Evolutionary conservation across 139 green algal genomes (phyloP).

Genomic region (Chlamydomonas applanata): DNA sequence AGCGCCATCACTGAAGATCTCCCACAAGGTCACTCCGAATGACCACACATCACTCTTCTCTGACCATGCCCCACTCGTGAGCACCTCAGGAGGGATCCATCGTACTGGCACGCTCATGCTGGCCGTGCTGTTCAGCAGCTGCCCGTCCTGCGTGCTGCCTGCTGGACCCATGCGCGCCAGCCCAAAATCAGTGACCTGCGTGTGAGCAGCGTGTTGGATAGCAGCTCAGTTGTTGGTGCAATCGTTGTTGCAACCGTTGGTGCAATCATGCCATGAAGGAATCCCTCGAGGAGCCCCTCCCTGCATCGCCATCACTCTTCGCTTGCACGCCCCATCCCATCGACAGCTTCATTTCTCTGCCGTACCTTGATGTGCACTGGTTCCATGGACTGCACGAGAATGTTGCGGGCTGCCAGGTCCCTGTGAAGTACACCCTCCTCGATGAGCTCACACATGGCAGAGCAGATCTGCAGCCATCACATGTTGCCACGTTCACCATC

Average conservation of each 20-base stretch:
- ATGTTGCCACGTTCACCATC: no score
- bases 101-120: slow-evolving; percentile 39
- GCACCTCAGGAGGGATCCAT: slow-evolving; percentile 52
- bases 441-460: slow-evolving; percentile 49
- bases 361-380: slow-evolving; percentile 58
- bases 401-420: slow-evolving; percentile 55
- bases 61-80: slow-evolving; percentile 29
- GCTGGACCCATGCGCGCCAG: slow-evolving; percentile 17
- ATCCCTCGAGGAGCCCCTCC: no score
- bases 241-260: not conserved
- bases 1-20: slow-evolving; percentile 53
- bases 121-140: not conserved
- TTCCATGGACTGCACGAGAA: slow-evolving; percentile 50
- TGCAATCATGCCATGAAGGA: no score
- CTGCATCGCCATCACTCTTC: no score
- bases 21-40: slow-evolving; percentile 57
- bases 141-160: not conserved
- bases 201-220: not conserved
- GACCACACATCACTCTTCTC: slow-evolving; percentile 57
- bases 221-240: not conserved
- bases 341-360: not conserved
- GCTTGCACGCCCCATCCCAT: not conserved
- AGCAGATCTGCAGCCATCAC: slow-evolving; percentile 39
- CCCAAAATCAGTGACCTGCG: slow-evolving; percentile 55
- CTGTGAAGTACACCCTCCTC: slow-evolving; percentile 45